Base-by-base conservation (phyloP, 352 stramenopile genomes). In the Globisporangium abappressorium region DNA sequence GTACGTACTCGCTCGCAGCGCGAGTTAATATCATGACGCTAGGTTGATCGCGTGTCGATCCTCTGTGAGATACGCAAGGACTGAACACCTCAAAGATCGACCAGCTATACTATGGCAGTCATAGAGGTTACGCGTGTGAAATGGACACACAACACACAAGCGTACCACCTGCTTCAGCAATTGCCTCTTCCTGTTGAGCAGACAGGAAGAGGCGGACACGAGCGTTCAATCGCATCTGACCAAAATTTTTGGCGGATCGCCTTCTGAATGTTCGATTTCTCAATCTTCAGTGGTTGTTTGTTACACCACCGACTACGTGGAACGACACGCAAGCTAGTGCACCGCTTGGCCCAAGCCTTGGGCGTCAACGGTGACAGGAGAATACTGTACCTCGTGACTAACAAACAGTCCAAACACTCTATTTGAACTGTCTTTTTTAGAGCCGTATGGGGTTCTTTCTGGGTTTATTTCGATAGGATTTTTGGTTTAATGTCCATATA, bases 11-110 rank as follows among this genome's bases (percentile, higher is more conserved):
- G 28, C 36, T 51, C 3, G 41, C 26, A 51, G 3, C 24, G 59
- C 57, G 28, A 57, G 59, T 15, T 65, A 57, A 65, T 57, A 65
- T 46, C 59, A 65, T 33, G 41, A 56, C 43, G 26, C 41, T 38
- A 22, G 1, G 22, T 30, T 22, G 58, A 64, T 55, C 58, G 58
- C 15, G 58, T 26, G 59, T 57, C 14, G 41, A 41, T 62, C n/a
- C 28, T 12, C 7, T 11, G 22, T 49, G 43, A 33, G n/a, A 28
- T 26, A 33, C 22, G 46, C 28, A 0, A 8, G 20, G 18, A 30
- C 56, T n/a, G 22, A 62, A 62, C 56, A n/a, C 33, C 33, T 51
- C 20, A 9, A 38, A 56, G 46, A 58, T 59, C 46, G 38, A 30
- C 38, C 24, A 64, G 41, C 34, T 57, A 36, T 58, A 30, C 5